phyloP scores from a whole-genome alignment of 176 grass and related monocot genomes.

The Ampelocalamus luodianensis region DNA sequence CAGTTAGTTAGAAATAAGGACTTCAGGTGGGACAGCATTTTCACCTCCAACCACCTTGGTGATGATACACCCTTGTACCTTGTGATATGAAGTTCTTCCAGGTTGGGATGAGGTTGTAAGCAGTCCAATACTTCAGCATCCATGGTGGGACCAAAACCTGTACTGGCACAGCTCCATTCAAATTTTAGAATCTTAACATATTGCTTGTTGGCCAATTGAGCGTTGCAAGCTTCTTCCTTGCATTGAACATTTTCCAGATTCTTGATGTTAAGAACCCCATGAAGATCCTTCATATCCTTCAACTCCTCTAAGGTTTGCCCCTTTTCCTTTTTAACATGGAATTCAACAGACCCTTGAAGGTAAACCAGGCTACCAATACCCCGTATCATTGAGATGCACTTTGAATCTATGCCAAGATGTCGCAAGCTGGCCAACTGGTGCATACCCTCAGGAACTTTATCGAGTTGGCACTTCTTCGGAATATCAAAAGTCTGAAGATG shows the following conservation, averaged over 20 bases:
- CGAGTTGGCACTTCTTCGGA: conserved; percentile 39
- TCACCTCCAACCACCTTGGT: conserved; percentile 40
- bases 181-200: conserved; percentile 44
- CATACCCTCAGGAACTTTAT: conserved; percentile 42
- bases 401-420: conserved; percentile 43
- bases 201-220: conserved; percentile 41
- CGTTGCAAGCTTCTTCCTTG: conserved; percentile 45
- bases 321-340: conserved; percentile 38
- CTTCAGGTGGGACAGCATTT: conserved; percentile 30
- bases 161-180: conserved; percentile 38
- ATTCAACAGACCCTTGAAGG: conserved; percentile 51
- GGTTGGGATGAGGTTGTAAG: conserved; percentile 44
- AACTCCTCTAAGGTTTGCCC: conserved; percentile 51
- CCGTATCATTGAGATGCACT: conserved; percentile 43
- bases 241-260: conserved; percentile 49
- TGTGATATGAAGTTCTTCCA: conserved; percentile 53
- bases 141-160: neutral
- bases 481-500: conserved; percentile 66
- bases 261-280: conserved; percentile 45
- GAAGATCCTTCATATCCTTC: conserved; percentile 52
- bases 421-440: conserved; percentile 44
- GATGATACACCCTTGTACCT: conserved; percentile 49
- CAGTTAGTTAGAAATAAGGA: conserved; percentile 37
- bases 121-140: conserved; percentile 38
- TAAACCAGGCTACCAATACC: conserved; percentile 51